phyloP scores from a whole-genome alignment of 2,329 filamentous ascomycete species.

The Conoideocrella luteorostrata region DNA sequence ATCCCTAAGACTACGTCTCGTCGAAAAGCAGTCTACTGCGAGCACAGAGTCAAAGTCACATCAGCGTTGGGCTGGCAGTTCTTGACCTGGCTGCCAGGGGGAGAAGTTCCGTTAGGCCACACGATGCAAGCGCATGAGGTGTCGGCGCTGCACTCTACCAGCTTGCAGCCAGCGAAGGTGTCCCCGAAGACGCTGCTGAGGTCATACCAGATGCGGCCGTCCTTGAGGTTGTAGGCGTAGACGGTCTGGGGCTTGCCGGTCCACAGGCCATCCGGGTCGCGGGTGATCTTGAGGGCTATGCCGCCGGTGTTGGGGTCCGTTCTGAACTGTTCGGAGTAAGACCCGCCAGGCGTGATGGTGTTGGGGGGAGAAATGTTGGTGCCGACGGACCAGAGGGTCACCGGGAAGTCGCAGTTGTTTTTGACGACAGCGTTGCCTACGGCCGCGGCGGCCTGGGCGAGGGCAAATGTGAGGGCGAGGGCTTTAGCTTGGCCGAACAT shows the following conservation, averaged over 20 bases:
- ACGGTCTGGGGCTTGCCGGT: slow-evolving; percentile 33
- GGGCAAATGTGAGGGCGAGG: slow-evolving; percentile 7
- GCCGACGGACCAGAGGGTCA: slow-evolving; percentile 35
- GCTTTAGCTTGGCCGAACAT: slow-evolving; percentile 13
- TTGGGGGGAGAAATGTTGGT: slow-evolving; percentile 18
- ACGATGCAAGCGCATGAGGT: slow-evolving; percentile 27
- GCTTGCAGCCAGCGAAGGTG: slow-evolving; percentile 26
- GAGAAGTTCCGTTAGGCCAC: slow-evolving; percentile 28
- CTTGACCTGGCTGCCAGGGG: slow-evolving; percentile 32
- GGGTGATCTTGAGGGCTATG: slow-evolving; percentile 32
- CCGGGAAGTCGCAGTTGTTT: slow-evolving; percentile 29
- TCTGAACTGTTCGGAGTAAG: slow-evolving; percentile 26
- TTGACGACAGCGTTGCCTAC: slow-evolving; percentile 28
- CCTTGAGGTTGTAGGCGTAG: slow-evolving; percentile 33
- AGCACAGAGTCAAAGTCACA: slow-evolving; percentile 30
- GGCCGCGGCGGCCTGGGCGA: slow-evolving; percentile 10
- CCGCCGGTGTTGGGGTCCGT: slow-evolving; percentile 32
- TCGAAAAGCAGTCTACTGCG: slow-evolving; percentile 1
- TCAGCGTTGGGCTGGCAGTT: slow-evolving; percentile 25
- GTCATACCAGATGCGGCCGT: slow-evolving; percentile 31
- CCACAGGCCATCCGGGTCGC: slow-evolving; percentile 28
- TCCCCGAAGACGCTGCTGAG: slow-evolving; percentile 34
- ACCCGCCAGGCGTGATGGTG: slow-evolving; percentile 20
- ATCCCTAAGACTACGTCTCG: neutral
- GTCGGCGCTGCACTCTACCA: slow-evolving; percentile 23